Evolutionary conservation across 176 grass and related monocot genomes (phyloP).

Genomic region (Eremochloa ophiuroides): DNA sequence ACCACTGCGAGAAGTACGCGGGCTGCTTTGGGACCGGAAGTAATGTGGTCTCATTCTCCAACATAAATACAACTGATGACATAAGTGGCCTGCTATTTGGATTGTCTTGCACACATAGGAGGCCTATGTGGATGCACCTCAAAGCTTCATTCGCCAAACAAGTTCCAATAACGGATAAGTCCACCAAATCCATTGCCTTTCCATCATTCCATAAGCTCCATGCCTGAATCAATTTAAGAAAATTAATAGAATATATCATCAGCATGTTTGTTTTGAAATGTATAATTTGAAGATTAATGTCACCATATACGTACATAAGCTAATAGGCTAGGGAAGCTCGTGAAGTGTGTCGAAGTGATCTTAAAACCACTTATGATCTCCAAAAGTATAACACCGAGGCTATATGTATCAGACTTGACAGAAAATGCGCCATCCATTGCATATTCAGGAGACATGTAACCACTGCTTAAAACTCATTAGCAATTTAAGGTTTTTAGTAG

Average conservation of each 20-base stretch:
- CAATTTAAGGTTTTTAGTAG: no score
- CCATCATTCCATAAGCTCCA: slow-evolving; percentile 46
- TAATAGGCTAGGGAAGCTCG: neutral
- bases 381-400: slow-evolving; percentile 49
- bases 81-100: slow-evolving; percentile 36
- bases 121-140: slow-evolving; percentile 36
- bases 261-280: neutral
- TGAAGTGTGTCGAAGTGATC: slow-evolving; percentile 10
- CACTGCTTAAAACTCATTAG: neutral
- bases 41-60: slow-evolving; percentile 9
- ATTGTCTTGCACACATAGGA: slow-evolving; percentile 56
- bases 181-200: slow-evolving; percentile 17
- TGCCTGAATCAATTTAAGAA: neutral
- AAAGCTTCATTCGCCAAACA: slow-evolving; percentile 7
- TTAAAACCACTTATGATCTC: slow-evolving; percentile 52
- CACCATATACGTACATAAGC: slow-evolving; percentile 43
- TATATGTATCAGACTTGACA: slow-evolving; percentile 49
- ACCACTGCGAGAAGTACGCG: neutral
- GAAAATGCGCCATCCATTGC: slow-evolving; percentile 56
- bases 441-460: slow-evolving; percentile 71
- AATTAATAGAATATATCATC: neutral
- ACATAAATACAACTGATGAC: slow-evolving; percentile 32
- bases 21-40: slow-evolving; percentile 27
- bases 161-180: neutral
- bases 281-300: no score